phyloP scores from a whole-genome alignment of 2,329 filamentous ascomycete species.

The Penicillium oxalicum region DNA sequence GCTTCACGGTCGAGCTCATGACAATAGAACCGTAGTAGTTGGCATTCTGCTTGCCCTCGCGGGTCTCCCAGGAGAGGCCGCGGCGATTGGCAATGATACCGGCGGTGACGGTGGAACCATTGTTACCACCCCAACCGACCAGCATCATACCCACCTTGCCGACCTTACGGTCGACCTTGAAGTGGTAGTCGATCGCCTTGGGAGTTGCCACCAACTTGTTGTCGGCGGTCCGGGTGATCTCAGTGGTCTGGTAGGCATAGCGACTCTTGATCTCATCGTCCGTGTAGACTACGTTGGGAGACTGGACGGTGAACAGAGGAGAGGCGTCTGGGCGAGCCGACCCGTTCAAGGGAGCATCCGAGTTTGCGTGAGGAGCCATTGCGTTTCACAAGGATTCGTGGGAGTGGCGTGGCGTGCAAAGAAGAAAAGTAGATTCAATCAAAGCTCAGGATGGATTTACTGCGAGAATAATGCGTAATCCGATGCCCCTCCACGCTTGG shows the following conservation, averaged over 20 bases:
- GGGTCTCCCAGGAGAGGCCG: conserved; percentile 83
- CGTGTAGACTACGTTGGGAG: conserved; percentile 88
- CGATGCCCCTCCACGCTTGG: conserved; percentile 75
- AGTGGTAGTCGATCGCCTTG: conserved; percentile 86
- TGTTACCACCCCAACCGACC: conserved; percentile 97
- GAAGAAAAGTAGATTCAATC: conserved; percentile 41
- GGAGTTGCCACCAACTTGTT: conserved; percentile 80
- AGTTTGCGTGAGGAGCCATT: conserved; percentile 91
- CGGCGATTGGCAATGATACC: conserved; percentile 94
- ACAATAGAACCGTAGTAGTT: conserved; percentile 99
- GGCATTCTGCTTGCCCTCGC: conserved; percentile 73
- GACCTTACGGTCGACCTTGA: conserved; percentile 92
- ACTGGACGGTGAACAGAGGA: conserved; percentile 75
- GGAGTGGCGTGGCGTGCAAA: conserved; percentile 7
- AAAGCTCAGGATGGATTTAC: conserved; percentile 34
- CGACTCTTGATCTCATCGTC: conserved; percentile 82
- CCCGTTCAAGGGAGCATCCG: conserved; percentile 52
- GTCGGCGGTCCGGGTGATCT: conserved; percentile 62
- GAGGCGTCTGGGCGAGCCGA: conserved; percentile 39
- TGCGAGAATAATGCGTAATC: conserved; percentile 45
- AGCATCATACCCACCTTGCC: conserved; percentile 96
- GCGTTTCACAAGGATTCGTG: conserved; percentile 32
- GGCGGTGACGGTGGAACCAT: conserved; percentile 92
- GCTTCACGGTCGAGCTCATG: conserved; percentile 96
- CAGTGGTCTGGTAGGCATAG: conserved; percentile 94